Conservation (phyloP, 2,329 filamentous ascomycete genomes). For the Fonsecaea pedrosoi region DNA sequence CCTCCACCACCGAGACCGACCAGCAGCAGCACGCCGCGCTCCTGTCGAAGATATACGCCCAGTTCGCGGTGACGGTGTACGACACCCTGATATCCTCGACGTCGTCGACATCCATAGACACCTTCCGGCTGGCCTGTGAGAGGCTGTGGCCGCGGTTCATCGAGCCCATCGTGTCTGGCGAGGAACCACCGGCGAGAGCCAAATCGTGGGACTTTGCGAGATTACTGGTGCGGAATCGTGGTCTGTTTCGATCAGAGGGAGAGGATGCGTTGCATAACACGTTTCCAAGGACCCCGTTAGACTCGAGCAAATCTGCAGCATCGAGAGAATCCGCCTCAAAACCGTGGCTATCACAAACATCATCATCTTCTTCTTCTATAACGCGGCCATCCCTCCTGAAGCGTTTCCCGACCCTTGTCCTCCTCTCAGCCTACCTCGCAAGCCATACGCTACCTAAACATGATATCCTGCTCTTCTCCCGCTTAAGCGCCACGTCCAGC, state of each 20-base stretch:
- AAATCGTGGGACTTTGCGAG: constrained; percentile 82
- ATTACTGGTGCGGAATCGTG: constrained; percentile 66
- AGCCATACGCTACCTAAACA: constrained; percentile 55
- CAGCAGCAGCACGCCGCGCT: constrained; percentile 30
- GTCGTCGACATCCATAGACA: constrained; percentile 73
- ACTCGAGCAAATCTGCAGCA: constrained; percentile 37
- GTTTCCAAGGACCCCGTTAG: constrained; percentile 24
- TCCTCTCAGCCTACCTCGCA: constrained; percentile 56
- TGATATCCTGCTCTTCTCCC: constrained; percentile 59
- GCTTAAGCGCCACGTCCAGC: constrained; percentile 53
- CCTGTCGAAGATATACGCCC: constrained; percentile 55
- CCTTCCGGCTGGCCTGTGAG: constrained; percentile 72
- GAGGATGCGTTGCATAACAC: constrained; percentile 52
- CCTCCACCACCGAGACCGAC: background rate
- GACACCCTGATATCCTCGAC: constrained; percentile 83
- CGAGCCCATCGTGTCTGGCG: constrained; percentile 75
- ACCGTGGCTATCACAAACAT: background rate
- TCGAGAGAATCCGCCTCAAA: background rate
- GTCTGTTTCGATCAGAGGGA: constrained; percentile 54
- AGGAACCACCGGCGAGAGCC: constrained; percentile 56
- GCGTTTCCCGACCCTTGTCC: constrained; percentile 55
- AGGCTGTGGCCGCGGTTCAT: constrained; percentile 87
- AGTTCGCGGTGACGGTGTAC: constrained; percentile 84
- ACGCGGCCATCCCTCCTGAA: constrained; percentile 44
- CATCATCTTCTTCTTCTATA: background rate